These are phyloP conservation scores for Helicostylum pulchrum DNA, from an alignment of 192 early-diverging fungal genomes.

Conservation along the genomic window DNA sequence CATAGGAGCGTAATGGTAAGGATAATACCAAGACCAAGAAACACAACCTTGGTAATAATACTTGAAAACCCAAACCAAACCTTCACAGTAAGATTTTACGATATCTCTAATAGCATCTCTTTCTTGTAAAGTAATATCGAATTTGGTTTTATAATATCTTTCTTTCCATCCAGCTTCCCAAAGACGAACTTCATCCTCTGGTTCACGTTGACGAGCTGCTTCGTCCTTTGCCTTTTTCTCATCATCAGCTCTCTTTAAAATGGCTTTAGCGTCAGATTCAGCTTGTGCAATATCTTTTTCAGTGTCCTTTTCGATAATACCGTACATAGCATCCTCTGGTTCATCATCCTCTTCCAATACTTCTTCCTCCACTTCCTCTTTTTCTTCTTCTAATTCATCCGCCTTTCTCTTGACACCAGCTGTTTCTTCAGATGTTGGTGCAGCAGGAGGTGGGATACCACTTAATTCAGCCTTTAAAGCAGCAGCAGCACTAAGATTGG, in stretches of 20 bases:
- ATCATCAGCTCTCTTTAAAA: conserved; percentile 34
- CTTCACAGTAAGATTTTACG: conserved; percentile 84
- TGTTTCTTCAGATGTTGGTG: conserved; percentile 22
- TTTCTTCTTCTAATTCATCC: conserved; percentile 42
- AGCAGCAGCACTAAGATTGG: conserved; percentile 59
- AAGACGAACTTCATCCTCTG: conserved; percentile 54
- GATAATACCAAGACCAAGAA: conserved; percentile 98
- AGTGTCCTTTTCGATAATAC: conserved; percentile 26
- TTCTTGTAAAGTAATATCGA: conserved; percentile 60
- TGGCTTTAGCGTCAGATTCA: conserved; percentile 38
- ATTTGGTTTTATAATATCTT: conserved; percentile 69
- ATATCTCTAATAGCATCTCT: conserved; percentile 51
- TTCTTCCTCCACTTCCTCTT: conserved; percentile 24
- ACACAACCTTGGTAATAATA: conserved; percentile 95
- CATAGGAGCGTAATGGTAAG: conserved; percentile 93
- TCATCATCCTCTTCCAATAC: conserved; percentile 24
- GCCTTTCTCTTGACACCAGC: conserved; percentile 45
- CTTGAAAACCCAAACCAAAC: conserved; percentile 92
- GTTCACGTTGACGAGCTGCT: conserved; percentile 57
- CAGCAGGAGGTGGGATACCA: conserved; percentile 23
- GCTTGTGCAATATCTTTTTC: conserved; percentile 39
- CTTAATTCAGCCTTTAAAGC: conserved; percentile 61
- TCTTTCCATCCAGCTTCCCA: conserved; percentile 78
- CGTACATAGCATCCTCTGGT: conserved; percentile 5
- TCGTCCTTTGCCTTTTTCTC: conserved; percentile 61